Evolutionary conservation across 2,329 filamentous ascomycete species (phyloP), one percentile per base, ranked within the genome.

Genomic region (Colletotrichum musae): DNA sequence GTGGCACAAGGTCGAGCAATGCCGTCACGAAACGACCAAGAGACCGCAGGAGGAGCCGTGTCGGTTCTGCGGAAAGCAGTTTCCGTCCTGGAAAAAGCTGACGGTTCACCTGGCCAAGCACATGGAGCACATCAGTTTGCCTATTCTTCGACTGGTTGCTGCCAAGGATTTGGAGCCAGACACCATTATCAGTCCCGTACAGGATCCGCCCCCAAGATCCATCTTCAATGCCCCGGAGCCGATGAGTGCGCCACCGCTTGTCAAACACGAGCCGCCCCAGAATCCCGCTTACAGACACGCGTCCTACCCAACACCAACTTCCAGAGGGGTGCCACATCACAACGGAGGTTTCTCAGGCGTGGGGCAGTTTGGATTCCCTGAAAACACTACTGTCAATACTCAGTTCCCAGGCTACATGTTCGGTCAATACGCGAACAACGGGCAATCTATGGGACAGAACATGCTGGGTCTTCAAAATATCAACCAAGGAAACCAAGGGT

Each of bases 101-200:
- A 97, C 93, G 0, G 94, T 96, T n/a, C 95, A 97, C 80, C 82
- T 97, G 77, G 94, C 94, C 58, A 95, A 95, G 79, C 95, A 98
- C 78, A 96, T 98, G 94, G 94, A 97, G 79, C 91, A 94, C 73
- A 93, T 97, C 76, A 93, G 93, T 75, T 88, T 97, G 76, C 94
- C 95, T 0, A 89, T 97, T 39, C 84, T 97, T 64, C 82, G 84
- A 16, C 83, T 91, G 3, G 88, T 91, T 4, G 84, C 84, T 5
- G 79, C 80, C 47, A 84, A 81, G 70, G 82, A 85, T 56, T 80
- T 91, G 18, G 83, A 87, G 26, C 84, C 85, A 7, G 89, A 92
- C 73, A 92, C 89, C 24, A 84, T 92, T 72, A 91, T 93, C 78
- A 92, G 90, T 75, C 91, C 91, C 0, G 84, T 92, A 2, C 89